Evolutionary conservation across 1,284 basidiomycete species (phyloP).

Genomic region (Trametes hirsuta): DNA sequence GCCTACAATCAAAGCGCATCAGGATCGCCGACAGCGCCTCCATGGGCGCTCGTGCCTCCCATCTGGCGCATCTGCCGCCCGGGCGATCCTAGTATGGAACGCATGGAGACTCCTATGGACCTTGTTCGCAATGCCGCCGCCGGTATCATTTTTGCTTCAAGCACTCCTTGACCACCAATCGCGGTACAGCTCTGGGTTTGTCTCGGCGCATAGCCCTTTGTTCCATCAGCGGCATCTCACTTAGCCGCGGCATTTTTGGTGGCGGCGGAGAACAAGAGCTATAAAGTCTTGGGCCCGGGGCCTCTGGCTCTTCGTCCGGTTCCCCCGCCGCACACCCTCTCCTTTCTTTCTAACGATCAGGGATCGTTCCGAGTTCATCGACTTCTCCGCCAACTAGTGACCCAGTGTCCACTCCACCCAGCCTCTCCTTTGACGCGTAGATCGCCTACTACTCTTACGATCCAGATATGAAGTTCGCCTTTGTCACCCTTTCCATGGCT

Average conservation of each 20-base stretch:
- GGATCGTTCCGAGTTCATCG: conserved; percentile 27
- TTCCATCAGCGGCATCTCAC: conserved; percentile 13
- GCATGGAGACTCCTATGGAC: neutral
- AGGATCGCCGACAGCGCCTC: conserved; percentile 11
- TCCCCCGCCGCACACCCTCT: conserved; percentile 11
- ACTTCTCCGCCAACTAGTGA: conserved; percentile 22
- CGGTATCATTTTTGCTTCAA: conserved; percentile 1
- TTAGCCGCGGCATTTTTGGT: conserved; percentile 8
- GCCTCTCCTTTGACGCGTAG: conserved; percentile 21
- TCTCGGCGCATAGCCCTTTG: conserved; percentile 17
- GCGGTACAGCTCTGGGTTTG: neutral
- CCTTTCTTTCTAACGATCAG: conserved; percentile 27
- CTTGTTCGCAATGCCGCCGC: conserved; percentile 1
- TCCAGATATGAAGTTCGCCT: conserved; percentile 33
- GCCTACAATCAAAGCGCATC: conserved; percentile 17
- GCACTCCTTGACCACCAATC: neutral
- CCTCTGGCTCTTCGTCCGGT: conserved; percentile 18
- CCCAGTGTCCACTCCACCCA: conserved; percentile 27
- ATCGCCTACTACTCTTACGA: conserved; percentile 21
- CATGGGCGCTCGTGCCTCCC: neutral
- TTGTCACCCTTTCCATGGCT: conserved; percentile 33
- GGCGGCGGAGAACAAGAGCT: conserved; percentile 9
- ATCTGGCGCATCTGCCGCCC: conserved; percentile 1
- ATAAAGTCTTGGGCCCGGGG: conserved; percentile 9
- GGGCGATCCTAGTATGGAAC: neutral